A percentile compares a stretch with the other conserved stretches of the same genome.
Evolutionary conservation across 331 rosid genomes (phyloP).

Genomic region (Erythrophleum ivorense): DNA sequence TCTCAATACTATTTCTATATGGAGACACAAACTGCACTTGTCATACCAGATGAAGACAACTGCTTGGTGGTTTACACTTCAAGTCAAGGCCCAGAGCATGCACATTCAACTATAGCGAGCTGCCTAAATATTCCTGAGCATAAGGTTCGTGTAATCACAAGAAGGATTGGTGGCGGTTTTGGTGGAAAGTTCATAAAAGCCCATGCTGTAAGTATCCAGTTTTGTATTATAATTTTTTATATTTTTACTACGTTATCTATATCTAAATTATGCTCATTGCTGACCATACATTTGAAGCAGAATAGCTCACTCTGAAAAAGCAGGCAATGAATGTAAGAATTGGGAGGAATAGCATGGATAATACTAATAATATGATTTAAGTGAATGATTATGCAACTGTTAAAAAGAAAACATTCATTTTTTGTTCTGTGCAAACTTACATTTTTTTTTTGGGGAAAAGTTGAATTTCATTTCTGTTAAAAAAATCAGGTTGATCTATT

Average conservation of each 20-base stretch:
- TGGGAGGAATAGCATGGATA: not conserved
- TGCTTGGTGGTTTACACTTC: constrained; percentile 82
- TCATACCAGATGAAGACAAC: constrained; percentile 94
- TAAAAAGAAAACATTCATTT: too few species aligned
- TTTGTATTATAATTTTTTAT: not conserved
- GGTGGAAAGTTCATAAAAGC: constrained; percentile 80
- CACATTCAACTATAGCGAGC: constrained; percentile 61
- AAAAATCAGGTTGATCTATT: too few species aligned
- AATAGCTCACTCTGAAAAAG: not conserved
- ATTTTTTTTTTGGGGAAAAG: too few species aligned
- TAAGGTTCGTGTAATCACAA: constrained; percentile 83
- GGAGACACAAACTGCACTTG: constrained; percentile 96
- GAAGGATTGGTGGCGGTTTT: constrained; percentile 96
- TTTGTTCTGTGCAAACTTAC: too few species aligned
- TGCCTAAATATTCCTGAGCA: constrained; percentile 82
- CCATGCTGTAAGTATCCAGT: constrained; percentile 65
- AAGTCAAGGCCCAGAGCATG: constrained; percentile 65
- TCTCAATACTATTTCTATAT: constrained; percentile 93
- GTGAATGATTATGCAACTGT: not conserved
- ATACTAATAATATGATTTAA: not conserved
- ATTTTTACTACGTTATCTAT: not conserved
- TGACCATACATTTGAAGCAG: not conserved
- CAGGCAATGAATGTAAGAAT: not conserved
- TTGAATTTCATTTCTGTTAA: too few species aligned
- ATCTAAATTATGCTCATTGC: not conserved